These are phyloP conservation scores for Coffea canephora DNA, from an alignment of 257 asterid species.

Conservation along the genomic window DNA sequence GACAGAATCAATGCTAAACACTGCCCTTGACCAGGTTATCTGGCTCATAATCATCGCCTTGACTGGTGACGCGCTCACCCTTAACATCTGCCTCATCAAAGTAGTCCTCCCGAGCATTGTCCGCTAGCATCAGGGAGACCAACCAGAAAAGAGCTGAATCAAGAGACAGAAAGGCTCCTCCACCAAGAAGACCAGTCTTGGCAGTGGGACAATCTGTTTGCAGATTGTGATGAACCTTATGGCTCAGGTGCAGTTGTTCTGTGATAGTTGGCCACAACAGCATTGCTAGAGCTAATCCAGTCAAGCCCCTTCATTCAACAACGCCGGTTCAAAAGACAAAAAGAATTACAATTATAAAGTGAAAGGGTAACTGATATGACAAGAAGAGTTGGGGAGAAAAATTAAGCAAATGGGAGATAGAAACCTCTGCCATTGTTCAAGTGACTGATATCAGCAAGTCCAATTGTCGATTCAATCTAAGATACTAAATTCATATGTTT, in stretches of 20 bases:
- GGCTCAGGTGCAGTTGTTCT: conserved; percentile 54
- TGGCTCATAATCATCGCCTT: conserved; percentile 3
- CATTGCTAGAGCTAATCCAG: conserved; percentile 71
- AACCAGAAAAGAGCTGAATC: conserved; percentile 85
- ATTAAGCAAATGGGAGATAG: too few species aligned
- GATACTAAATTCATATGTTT: background rate
- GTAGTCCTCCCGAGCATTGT: conserved; percentile 76
- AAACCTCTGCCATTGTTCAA: background rate
- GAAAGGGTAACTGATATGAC: background rate
- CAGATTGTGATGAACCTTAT: conserved; percentile 55
- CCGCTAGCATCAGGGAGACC: conserved; percentile 81
- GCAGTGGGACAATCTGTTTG: conserved; percentile 88
- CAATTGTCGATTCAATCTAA: background rate
- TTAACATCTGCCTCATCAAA: conserved; percentile 46
- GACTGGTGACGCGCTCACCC: conserved; percentile 7
- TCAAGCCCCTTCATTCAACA: conserved; percentile 42
- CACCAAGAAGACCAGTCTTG: conserved; percentile 94
- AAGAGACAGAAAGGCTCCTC: conserved; percentile 92
- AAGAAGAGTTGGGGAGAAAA: background rate
- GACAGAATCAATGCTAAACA: background rate
- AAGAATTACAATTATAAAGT: background rate
- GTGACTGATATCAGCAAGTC: background rate
- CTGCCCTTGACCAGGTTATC: conserved; percentile 10
- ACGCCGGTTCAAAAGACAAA: background rate
- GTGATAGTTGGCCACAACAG: conserved; percentile 83